Percentiles rank a stretch among this genome's conserved stretches.
Evolutionary conservation across 129 eudicot genomes (phyloP).

Genomic region (Smallanthus sonchifolius): DNA sequence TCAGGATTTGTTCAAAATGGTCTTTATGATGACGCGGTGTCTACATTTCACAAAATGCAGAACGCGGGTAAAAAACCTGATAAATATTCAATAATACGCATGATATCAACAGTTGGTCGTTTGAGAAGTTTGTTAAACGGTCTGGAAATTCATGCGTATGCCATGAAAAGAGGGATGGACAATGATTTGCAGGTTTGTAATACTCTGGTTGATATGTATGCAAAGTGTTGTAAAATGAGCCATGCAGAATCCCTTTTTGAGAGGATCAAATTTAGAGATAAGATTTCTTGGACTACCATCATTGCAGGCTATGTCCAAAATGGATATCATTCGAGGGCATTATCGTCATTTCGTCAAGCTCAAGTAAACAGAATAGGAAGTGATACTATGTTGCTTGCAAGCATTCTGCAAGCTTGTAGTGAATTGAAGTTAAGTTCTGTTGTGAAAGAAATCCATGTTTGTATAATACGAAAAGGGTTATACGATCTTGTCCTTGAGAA

Average conservation of each 20-base stretch:
- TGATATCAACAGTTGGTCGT: slow-evolving; percentile 53
- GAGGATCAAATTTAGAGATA: slow-evolving; percentile 42
- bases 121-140: slow-evolving; percentile 45
- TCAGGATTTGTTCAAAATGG: slow-evolving; percentile 72
- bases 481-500: slow-evolving; percentile 48
- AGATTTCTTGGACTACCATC: slow-evolving; percentile 63
- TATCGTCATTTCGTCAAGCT: slow-evolving; percentile 42
- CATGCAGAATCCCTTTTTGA: slow-evolving; percentile 51
- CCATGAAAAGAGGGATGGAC: slow-evolving; percentile 55
- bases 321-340: slow-evolving; percentile 40
- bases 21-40: slow-evolving; percentile 44
- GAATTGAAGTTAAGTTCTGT: slow-evolving; percentile 39
- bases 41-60: slow-evolving; percentile 45
- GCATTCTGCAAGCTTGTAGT: slow-evolving; percentile 63
- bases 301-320: slow-evolving; percentile 58
- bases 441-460: slow-evolving; percentile 62
- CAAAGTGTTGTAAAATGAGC: slow-evolving; percentile 50
- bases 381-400: slow-evolving; percentile 57
- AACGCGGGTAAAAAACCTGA: slow-evolving; percentile 48
- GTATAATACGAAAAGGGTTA: slow-evolving; percentile 42
- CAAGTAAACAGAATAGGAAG: slow-evolving; percentile 31
- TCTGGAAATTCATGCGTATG: slow-evolving; percentile 73
- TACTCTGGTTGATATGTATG: slow-evolving; percentile 72
- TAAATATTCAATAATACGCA: slow-evolving; percentile 49
- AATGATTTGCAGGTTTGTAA: slow-evolving; percentile 66